These are phyloP conservation scores for Tympanopsis confertula DNA, from an alignment of 2,329 filamentous ascomycete species.

Conservation along the genomic window DNA sequence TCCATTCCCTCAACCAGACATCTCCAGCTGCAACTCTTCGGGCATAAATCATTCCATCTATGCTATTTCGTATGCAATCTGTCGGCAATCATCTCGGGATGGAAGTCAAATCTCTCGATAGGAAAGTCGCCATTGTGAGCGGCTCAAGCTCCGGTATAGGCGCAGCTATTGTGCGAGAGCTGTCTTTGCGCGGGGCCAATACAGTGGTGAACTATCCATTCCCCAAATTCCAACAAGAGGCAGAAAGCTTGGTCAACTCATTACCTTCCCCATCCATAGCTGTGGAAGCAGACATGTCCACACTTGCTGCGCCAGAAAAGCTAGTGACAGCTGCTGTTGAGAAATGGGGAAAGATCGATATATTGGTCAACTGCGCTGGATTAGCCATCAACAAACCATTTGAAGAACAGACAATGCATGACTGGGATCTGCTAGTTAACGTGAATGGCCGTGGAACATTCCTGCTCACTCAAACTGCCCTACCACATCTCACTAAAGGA, in stretches of 20 bases:
- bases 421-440: slow-evolving; percentile 27
- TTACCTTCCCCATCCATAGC: slow-evolving; percentile 19
- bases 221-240: slow-evolving; percentile 12
- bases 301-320: slow-evolving; percentile 17
- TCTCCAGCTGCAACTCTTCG: no score
- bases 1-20: no score
- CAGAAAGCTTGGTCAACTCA: slow-evolving; percentile 12
- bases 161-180: slow-evolving; percentile 27
- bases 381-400: slow-evolving; percentile 23
- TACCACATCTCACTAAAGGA: slow-evolving; percentile 22
- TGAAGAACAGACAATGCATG: slow-evolving; percentile 20
- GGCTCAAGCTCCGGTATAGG: slow-evolving; percentile 31
- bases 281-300: slow-evolving; percentile 28
- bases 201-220: slow-evolving; percentile 37
- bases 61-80: no score
- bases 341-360: slow-evolving; percentile 23
- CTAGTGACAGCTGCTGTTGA: slow-evolving; percentile 22
- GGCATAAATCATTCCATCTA: no score
- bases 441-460: slow-evolving; percentile 28
- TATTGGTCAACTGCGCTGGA: slow-evolving; percentile 22
- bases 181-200: slow-evolving; percentile 30
- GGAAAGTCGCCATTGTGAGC: slow-evolving; percentile 40
- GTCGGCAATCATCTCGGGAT: no score
- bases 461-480: slow-evolving; percentile 22
- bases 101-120: slow-evolving; percentile 27